A percentile compares a stretch with the other conserved stretches of the same genome.
Evolutionary conservation across 2,329 filamentous ascomycete species (phyloP).

Genomic region (Claviceps capensis): DNA sequence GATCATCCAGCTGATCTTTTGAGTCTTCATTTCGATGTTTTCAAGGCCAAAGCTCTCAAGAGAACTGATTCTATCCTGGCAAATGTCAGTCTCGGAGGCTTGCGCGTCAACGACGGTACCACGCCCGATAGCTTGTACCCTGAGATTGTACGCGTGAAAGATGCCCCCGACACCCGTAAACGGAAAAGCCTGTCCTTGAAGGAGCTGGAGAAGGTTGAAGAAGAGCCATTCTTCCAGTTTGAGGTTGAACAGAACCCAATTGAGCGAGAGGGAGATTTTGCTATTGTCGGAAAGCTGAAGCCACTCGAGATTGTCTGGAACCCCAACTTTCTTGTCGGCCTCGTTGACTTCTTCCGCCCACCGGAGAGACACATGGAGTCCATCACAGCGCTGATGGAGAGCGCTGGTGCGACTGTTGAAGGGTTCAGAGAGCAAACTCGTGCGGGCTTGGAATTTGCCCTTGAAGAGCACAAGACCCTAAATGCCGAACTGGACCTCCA

Average conservation of each 20-base stretch:
- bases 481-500: constrained; percentile 93
- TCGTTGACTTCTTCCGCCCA: constrained; percentile 90
- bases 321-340: constrained; percentile 77
- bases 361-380: constrained; percentile 98
- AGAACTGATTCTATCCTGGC: constrained; percentile 82
- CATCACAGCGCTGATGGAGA: constrained; percentile 89
- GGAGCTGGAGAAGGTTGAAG: constrained; percentile 36
- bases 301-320: constrained; percentile 98
- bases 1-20: constrained; percentile 63
- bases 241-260: constrained; percentile 92
- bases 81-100: constrained; percentile 78
- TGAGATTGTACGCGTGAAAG: constrained; percentile 92
- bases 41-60: constrained; percentile 80
- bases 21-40: constrained; percentile 85
- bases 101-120: constrained; percentile 91
- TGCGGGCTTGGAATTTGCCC: constrained; percentile 86
- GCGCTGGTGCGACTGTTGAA: constrained; percentile 88
- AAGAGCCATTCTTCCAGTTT: constrained; percentile 80
- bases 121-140: constrained; percentile 83
- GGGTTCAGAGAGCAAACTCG: constrained; percentile 89
- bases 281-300: constrained; percentile 80
- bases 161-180: constrained; percentile 45
- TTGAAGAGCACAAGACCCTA: constrained; percentile 96
- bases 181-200: constrained; percentile 37
- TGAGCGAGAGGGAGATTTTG: constrained; percentile 81